Evolutionary conservation across 495 filamentous ascomycete species (phyloP).

Genomic region (Corynascus novoguineensis): DNA sequence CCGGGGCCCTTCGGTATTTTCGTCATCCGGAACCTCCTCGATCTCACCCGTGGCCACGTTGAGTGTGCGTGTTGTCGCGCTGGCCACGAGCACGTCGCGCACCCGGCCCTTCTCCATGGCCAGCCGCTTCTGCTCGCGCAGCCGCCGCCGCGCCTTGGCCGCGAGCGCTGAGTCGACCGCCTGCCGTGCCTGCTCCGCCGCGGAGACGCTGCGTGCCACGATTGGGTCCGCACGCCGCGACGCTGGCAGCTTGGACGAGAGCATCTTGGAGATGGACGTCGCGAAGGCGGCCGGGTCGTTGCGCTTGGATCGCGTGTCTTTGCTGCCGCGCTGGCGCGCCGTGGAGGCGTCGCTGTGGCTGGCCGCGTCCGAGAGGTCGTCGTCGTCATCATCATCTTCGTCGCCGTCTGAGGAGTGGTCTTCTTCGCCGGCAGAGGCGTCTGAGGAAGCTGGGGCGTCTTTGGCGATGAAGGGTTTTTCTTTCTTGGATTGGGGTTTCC

Average conservation of each 20-base stretch:
- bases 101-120: slow-evolving; percentile 83
- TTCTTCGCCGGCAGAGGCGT: slow-evolving; percentile 31
- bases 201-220: slow-evolving; percentile 68
- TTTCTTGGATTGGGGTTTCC: slow-evolving; percentile 14
- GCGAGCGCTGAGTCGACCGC: slow-evolving; percentile 72
- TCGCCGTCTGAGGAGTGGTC: slow-evolving; percentile 17
- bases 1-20: slow-evolving; percentile 19
- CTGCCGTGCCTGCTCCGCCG: slow-evolving; percentile 58
- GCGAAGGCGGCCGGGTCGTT: slow-evolving; percentile 90
- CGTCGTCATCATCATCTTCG: slow-evolving; percentile 29
- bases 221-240: slow-evolving; percentile 81
- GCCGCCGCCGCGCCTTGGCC: slow-evolving; percentile 65
- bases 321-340: slow-evolving; percentile 24
- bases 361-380: slow-evolving; percentile 32
- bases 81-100: slow-evolving; percentile 65
- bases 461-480: slow-evolving; percentile 27
- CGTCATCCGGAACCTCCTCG: slow-evolving; percentile 36
- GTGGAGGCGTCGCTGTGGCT: slow-evolving; percentile 36
- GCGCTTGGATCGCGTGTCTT: slow-evolving; percentile 56
- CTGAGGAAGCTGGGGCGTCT: slow-evolving; percentile 33
- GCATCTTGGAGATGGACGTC: slow-evolving; percentile 84
- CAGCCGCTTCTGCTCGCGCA: slow-evolving; percentile 74
- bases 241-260: slow-evolving; percentile 75
- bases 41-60: slow-evolving; percentile 41
- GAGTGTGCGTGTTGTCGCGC: slow-evolving; percentile 34